Evolutionary conservation across 2,329 filamentous ascomycete genomes (phyloP), one percentile per base, ranked within the genome.

Genomic region (Fusarium oligoseptatum): DNA sequence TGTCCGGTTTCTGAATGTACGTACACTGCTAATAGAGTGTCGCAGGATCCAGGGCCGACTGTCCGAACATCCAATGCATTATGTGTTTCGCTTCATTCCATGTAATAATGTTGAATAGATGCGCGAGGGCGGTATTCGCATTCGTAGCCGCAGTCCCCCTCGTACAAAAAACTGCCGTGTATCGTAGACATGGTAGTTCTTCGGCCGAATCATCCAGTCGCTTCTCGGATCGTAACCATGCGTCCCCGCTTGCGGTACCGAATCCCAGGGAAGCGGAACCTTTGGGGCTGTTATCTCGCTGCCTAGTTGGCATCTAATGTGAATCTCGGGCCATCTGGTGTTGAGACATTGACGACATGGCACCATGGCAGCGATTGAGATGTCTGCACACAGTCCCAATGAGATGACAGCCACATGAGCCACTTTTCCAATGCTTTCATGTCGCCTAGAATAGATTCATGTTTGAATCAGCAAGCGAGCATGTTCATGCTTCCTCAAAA

Each of bases 201-300:
- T 74, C 66, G 66, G 67, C 67, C 65, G 55, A 66, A 73, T 45
- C 55, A 61, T 60, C 66, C 41, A 67, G 52, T 62, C 64, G 66
- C 68, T 74, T 74, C 63, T 62, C 66, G 62, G 55, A 39, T 64
- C 52, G 43, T 48, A 63, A 62, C 66, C 56, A 71, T 70, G 58
- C 34, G 60, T 45, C 67, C 68, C 68, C 65, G 62, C 73, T 58
- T 67, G 63, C 67, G 52, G 60, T 67, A 58, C 57, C 60, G 55
- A 63, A 67, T 76, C 64, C 75, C 75, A 77, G 74, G 68, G 50
- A 66, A 48, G 50, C 56, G 66, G 76, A 72, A 76, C 65, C 60
- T 32, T 68, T 68, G 55, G 64, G 63, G 41, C 37, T 60, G 61
- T 50, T 67, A 75, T 75, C 48, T 66, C 37, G 61, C 43, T 76